Percentiles rank a stretch among this genome's conserved stretches.
Conservation (phyloP, 73 alveolate species). For the Blepharisma japonicum region DNA sequence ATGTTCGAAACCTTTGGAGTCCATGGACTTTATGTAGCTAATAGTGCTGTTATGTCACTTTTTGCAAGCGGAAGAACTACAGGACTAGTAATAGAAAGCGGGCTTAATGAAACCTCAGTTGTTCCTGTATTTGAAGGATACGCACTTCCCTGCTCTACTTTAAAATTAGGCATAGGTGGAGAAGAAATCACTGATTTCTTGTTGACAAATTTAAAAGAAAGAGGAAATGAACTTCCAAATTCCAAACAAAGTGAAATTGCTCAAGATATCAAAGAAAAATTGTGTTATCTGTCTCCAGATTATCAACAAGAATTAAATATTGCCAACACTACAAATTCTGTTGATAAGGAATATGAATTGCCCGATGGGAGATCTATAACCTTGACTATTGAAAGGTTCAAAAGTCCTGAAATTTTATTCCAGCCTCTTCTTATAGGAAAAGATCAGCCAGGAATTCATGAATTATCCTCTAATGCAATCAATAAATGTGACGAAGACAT, state of each 20-base stretch:
- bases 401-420: constrained; percentile 65
- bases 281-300: constrained; percentile 85
- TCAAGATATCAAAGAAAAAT: constrained; percentile 87
- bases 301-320: constrained; percentile 68
- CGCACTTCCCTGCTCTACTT: constrained; percentile 78
- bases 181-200: constrained; percentile 81
- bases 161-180: constrained; percentile 83
- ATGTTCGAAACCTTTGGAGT: constrained; percentile 84
- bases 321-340: constrained; percentile 31
- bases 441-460: constrained; percentile 55
- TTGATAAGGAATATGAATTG: constrained; percentile 63
- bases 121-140: constrained; percentile 97
- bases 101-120: constrained; percentile 96
- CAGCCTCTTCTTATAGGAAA: constrained; percentile 55
- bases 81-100: constrained; percentile 96
- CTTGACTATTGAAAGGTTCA: constrained; percentile 49
- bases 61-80: constrained; percentile 95
- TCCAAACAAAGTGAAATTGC: constrained; percentile 79
- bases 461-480: constrained; percentile 56
- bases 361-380: constrained; percentile 84
- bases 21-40: constrained; percentile 90
- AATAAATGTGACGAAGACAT: constrained; percentile 65
- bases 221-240: constrained; percentile 56
- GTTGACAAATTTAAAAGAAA: constrained; percentile 47
- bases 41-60: constrained; percentile 92